Percentiles rank a stretch among this genome's conserved stretches.
phyloP scores from a whole-genome alignment of 2,329 filamentous ascomycete species.

The Fusarium liriodendri region DNA sequence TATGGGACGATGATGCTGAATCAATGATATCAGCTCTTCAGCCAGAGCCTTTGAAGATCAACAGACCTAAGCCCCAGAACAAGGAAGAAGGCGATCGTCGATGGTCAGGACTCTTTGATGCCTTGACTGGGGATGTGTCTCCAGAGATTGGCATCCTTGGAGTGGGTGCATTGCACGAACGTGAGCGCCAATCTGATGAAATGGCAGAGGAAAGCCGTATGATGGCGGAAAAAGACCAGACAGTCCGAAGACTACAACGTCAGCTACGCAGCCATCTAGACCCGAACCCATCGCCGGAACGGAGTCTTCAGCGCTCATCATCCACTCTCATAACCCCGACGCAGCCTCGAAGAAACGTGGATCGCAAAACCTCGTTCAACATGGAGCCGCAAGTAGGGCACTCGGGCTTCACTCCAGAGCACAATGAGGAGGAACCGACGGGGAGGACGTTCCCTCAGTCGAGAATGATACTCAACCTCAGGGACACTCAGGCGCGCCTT shows the following conservation, averaged over 20 bases:
- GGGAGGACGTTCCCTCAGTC: slow-evolving; percentile 13
- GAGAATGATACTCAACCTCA: slow-evolving; percentile 26
- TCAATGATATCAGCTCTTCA: slow-evolving; percentile 34
- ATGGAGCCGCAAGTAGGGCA: slow-evolving; percentile 14
- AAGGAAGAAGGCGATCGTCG: slow-evolving; percentile 12
- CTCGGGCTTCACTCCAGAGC: slow-evolving; percentile 39
- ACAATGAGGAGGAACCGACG: not conserved
- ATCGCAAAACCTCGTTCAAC: slow-evolving; percentile 23
- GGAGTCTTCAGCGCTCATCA: slow-evolving; percentile 21
- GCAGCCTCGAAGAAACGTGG: slow-evolving; percentile 19
- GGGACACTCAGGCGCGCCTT: slow-evolving; percentile 27
- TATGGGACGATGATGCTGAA: slow-evolving; percentile 33
- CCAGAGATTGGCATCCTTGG: slow-evolving; percentile 10
- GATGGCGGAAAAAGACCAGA: slow-evolving; percentile 8
- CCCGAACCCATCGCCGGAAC: not conserved
- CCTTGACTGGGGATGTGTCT: slow-evolving; percentile 8
- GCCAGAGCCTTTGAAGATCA: slow-evolving; percentile 42
- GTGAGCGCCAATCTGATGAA: not conserved
- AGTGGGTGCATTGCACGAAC: not conserved
- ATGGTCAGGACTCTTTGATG: slow-evolving; percentile 29
- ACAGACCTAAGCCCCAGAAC: slow-evolving; percentile 8
- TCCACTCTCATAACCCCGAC: slow-evolving; percentile 38
- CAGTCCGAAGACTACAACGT: slow-evolving; percentile 1
- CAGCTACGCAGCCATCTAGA: slow-evolving; percentile 1
- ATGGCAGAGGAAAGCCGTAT: not conserved